Conservation (phyloP, 805 yeast genomes). For the Myxozyma nipponensis region DNA sequence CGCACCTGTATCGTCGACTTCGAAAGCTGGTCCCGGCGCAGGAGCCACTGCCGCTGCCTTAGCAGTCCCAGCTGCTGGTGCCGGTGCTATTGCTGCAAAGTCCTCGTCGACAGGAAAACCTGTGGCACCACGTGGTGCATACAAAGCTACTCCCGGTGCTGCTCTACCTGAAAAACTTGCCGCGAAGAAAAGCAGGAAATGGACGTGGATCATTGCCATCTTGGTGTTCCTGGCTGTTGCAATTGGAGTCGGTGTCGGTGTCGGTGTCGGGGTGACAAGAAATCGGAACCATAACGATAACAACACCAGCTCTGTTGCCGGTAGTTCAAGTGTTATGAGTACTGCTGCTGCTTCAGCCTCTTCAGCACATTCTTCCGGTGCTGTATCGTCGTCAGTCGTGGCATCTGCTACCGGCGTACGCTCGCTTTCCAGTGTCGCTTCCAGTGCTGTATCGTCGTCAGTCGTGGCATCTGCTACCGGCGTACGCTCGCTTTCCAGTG, state of each 20-base stretch:
- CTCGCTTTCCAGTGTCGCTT: background rate
- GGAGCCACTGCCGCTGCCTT: background rate
- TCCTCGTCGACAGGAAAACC: background rate
- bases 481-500: no score
- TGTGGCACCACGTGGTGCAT: background rate
- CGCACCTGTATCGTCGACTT: background rate
- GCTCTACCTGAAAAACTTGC: background rate
- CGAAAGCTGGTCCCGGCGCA: background rate
- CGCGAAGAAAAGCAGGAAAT: conserved; percentile 2
- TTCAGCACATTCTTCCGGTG: background rate
- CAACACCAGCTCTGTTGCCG: background rate
- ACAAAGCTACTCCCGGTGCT: background rate
- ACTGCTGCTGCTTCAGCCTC: background rate
- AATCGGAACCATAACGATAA: conserved; percentile 3
- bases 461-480: background rate
- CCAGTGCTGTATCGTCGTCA: background rate
- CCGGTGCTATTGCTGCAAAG: background rate
- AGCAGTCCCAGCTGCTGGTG: conserved; percentile 2
- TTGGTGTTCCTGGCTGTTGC: conserved; percentile 18
- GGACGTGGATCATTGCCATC: conserved; percentile 5
- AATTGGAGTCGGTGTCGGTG: conserved; percentile 27
- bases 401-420: no score
- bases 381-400: background rate
- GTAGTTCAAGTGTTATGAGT: background rate
- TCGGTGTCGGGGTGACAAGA: conserved; percentile 26